Percentiles rank a stretch among this genome's conserved stretches.
Conservation (phyloP, 1,284 basidiomycete genomes). For the Cryptococcus deneoformans region DNA sequence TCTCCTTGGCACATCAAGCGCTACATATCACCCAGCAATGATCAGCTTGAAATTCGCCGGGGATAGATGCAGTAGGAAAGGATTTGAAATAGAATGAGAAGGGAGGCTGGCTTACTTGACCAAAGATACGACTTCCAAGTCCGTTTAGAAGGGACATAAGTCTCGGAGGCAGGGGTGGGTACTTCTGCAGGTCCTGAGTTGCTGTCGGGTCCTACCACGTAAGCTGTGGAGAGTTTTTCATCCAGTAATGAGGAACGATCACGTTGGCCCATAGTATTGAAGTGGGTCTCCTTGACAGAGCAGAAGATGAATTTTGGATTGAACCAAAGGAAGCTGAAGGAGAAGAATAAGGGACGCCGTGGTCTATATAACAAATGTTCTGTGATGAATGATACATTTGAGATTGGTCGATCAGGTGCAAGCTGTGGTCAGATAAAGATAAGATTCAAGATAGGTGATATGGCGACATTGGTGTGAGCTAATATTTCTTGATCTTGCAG, state of each 20-base stretch:
- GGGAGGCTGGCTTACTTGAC: constrained; percentile 2
- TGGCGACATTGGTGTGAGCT: neutral
- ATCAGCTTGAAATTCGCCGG: neutral
- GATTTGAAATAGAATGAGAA: neutral
- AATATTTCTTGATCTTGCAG: no score
- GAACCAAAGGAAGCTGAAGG: neutral
- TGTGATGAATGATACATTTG: neutral
- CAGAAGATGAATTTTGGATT: neutral
- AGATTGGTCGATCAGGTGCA: neutral
- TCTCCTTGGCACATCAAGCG: constrained; percentile 18
- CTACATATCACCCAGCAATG: constrained; percentile 1
- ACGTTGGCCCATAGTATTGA: neutral
- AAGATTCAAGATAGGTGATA: neutral
- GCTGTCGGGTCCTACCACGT: neutral
- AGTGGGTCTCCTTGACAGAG: neutral
- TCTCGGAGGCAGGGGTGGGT: neutral
- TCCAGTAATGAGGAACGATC: neutral
- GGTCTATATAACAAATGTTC: neutral
- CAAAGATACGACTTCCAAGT: constrained; percentile 16
- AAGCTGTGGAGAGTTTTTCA: neutral
- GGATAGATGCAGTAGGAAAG: neutral
- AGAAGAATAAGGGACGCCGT: neutral
- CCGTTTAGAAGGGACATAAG: constrained; percentile 4
- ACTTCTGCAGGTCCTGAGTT: neutral
- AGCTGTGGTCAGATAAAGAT: neutral